Percentiles rank a stretch among this genome's conserved stretches.
Evolutionary conservation across 495 filamentous ascomycete genomes (phyloP).

Genomic region (Penicillium malachiteum): DNA sequence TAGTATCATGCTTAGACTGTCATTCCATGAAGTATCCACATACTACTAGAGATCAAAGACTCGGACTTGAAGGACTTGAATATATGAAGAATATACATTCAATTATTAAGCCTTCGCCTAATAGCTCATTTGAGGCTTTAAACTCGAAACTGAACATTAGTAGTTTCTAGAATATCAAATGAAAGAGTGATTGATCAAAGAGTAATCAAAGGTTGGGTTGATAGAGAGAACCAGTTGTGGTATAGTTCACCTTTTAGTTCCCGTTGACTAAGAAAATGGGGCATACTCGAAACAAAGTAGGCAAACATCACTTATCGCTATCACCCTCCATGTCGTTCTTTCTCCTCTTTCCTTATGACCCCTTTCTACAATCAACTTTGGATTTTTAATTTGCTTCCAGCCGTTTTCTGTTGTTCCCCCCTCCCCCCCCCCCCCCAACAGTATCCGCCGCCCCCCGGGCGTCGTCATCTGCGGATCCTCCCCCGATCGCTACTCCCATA

Average conservation of each 20-base stretch:
- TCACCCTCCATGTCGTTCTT: slow-evolving; percentile 11
- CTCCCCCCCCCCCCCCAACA: slow-evolving; percentile 1
- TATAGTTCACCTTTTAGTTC: neutral
- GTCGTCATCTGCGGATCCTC: neutral
- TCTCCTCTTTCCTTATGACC: slow-evolving; percentile 8
- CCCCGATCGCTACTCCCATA: slow-evolving; percentile 12
- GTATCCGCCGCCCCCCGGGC: slow-evolving; percentile 4
- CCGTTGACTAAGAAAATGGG: slow-evolving; percentile 10
- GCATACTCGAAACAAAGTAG: slow-evolving; percentile 14
- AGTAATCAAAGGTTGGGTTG: neutral
- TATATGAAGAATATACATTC: too few species aligned
- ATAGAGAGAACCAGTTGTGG: too few species aligned
- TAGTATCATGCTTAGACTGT: too few species aligned
- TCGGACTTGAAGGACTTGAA: too few species aligned
- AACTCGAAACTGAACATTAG: too few species aligned
- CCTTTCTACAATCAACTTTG: slow-evolving; percentile 8
- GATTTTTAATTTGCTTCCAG: neutral
- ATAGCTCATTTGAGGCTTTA: too few species aligned
- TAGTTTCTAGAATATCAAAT: neutral
- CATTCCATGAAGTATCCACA: too few species aligned
- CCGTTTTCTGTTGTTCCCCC: neutral
- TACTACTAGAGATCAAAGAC: too few species aligned
- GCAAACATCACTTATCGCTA: slow-evolving; percentile 33
- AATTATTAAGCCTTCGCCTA: too few species aligned
- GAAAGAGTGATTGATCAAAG: neutral